Evolutionary conservation across 2,329 filamentous ascomycete species (phyloP).

Genomic region (Arthrobotrys entomopaga): DNA sequence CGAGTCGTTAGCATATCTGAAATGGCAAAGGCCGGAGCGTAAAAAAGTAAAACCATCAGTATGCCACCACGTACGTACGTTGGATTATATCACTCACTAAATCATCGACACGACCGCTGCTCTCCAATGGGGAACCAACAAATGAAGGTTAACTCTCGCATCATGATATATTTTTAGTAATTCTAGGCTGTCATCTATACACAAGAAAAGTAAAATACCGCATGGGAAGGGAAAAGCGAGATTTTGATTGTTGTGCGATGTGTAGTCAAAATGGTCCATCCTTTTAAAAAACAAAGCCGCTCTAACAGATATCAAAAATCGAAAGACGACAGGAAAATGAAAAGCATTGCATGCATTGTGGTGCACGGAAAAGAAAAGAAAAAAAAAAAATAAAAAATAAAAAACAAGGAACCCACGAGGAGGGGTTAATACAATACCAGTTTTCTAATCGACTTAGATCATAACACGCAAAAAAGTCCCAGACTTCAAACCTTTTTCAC

Average conservation of each 20-base stretch:
- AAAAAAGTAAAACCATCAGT: constrained; percentile 11
- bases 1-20: constrained; percentile 6
- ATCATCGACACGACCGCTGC: constrained; percentile 10
- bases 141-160: constrained; percentile 27
- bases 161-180: constrained; percentile 52
- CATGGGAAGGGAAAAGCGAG: constrained; percentile 33
- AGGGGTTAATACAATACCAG: constrained; percentile 29
- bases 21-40: not conserved
- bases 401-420: constrained; percentile 20
- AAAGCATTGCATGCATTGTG: constrained; percentile 15
- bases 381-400: constrained; percentile 21
- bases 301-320: constrained; percentile 51
- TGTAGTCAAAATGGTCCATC: constrained; percentile 37
- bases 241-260: constrained; percentile 40
- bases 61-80: constrained; percentile 1
- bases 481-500: constrained; percentile 30
- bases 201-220: constrained; percentile 47
- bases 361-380: constrained; percentile 28
- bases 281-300: constrained; percentile 23
- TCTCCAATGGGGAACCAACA: constrained; percentile 41
- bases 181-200: constrained; percentile 53
- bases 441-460: constrained; percentile 33
- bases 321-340: constrained; percentile 20
- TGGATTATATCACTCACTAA: constrained; percentile 23
- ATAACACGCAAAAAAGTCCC: constrained; percentile 25